phyloP scores from a whole-genome alignment of 2,329 filamentous ascomycete genomes.

The Penicillium psychrosexuale region DNA sequence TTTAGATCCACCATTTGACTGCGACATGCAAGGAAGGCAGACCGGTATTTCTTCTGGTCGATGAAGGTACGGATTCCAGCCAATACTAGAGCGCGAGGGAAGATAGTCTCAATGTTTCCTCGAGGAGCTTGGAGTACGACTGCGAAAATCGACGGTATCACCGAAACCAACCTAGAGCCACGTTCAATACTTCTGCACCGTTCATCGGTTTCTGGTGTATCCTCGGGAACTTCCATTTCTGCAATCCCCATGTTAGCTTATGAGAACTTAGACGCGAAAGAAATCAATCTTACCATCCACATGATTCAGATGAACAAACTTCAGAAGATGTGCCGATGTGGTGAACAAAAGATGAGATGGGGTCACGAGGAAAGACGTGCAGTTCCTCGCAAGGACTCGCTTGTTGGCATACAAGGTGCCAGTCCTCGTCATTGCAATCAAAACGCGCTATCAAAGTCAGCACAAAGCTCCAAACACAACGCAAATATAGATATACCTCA shows the following conservation, averaged over 20 bases:
- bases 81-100: slow-evolving; percentile 85
- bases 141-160: slow-evolving; percentile 82
- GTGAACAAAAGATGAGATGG: slow-evolving; percentile 83
- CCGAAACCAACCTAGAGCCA: slow-evolving; percentile 80
- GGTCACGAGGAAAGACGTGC: slow-evolving; percentile 85
- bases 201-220: slow-evolving; percentile 90
- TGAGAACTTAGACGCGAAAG: neutral
- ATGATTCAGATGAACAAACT: slow-evolving; percentile 79
- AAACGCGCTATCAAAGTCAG: slow-evolving; percentile 40
- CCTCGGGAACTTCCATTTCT: slow-evolving; percentile 78
- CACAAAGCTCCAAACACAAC: neutral
- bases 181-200: slow-evolving; percentile 88
- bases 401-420: slow-evolving; percentile 78
- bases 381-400: slow-evolving; percentile 73
- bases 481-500: slow-evolving; percentile 31
- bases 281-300: slow-evolving; percentile 55
- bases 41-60: slow-evolving; percentile 73
- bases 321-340: slow-evolving; percentile 86
- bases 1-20: slow-evolving; percentile 98
- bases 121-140: slow-evolving; percentile 91
- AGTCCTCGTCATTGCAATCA: slow-evolving; percentile 67
- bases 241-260: slow-evolving; percentile 16
- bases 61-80: slow-evolving; percentile 82
- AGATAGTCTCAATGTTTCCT: slow-evolving; percentile 94
- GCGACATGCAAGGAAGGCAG: slow-evolving; percentile 82